Evolutionary conservation across 441 rosid species (phyloP).

Genomic region (Theobroma grandiflorum): DNA sequence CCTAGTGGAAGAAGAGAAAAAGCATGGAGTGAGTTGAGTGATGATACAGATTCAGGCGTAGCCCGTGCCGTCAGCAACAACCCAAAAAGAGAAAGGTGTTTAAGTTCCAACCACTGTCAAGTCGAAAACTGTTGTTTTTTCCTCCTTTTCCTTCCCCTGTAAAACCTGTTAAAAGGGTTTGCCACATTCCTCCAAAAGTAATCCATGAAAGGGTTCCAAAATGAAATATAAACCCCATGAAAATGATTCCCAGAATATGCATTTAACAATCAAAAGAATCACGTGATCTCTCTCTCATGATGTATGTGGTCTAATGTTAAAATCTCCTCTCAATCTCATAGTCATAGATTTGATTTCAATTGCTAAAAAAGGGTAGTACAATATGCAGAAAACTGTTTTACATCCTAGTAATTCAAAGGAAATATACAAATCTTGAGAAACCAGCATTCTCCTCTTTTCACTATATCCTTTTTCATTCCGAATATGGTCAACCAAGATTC

Average conservation of each 20-base stretch:
- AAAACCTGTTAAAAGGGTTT: neutral
- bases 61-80: neutral
- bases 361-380: neutral
- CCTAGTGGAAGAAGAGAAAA: neutral
- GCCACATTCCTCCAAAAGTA: neutral
- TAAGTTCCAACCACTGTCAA: constrained; percentile 6
- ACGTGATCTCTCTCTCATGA: neutral
- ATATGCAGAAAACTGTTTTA: neutral
- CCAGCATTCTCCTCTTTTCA: neutral
- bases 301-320: neutral
- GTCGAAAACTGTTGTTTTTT: neutral
- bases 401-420: neutral
- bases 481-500: neutral
- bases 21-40: too few relatives aligned
- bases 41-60: neutral
- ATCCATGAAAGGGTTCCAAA: neutral
- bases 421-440: neutral
- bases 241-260: neutral
- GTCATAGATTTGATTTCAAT: neutral
- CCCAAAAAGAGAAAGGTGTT: neutral
- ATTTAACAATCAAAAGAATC: neutral
- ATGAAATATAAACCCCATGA: neutral
- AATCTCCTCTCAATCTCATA: neutral
- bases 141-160: neutral
- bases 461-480: neutral